A percentile compares a stretch with the other conserved stretches of the same genome.
These are phyloP conservation scores for Paracamarosporium sp. DNA, from an alignment of 2,329 filamentous ascomycete species.

Conservation along the genomic window DNA sequence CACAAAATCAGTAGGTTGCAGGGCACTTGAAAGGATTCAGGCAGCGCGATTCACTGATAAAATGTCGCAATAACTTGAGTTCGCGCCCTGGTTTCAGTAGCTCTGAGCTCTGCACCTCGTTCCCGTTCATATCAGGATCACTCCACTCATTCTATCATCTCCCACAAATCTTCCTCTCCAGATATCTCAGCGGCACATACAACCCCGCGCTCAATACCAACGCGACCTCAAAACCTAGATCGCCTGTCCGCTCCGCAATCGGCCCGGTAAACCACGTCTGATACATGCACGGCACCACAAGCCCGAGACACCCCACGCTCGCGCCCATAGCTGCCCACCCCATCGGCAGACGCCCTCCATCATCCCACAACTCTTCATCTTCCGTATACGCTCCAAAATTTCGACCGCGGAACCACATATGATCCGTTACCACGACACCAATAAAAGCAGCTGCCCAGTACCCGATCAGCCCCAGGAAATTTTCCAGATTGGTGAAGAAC, in stretches of 20 bases:
- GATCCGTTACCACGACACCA: constrained; percentile 43
- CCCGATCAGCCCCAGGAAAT: constrained; percentile 44
- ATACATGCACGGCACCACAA: constrained; percentile 66
- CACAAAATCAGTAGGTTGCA: too few relatives aligned
- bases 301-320: constrained; percentile 46
- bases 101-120: too few relatives aligned
- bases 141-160: constrained; percentile 15
- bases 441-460: constrained; percentile 46
- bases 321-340: constrained; percentile 51
- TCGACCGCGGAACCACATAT: constrained; percentile 45
- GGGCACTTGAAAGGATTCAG: too few relatives aligned
- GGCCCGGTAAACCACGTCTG: constrained; percentile 69
- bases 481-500: constrained; percentile 63
- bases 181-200: constrained; percentile 52
- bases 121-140: too few relatives aligned
- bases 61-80: too few relatives aligned
- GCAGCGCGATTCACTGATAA: too few relatives aligned
- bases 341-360: constrained; percentile 46
- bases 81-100: too few relatives aligned
- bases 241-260: constrained; percentile 65
- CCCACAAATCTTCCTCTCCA: constrained; percentile 44
- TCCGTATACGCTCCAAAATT: constrained; percentile 43
- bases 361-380: constrained; percentile 49
- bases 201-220: constrained; percentile 57
- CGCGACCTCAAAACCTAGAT: constrained; percentile 71